Conservation (phyloP, 108 stramenopile genomes). For the Bacterosira constricta region DNA sequence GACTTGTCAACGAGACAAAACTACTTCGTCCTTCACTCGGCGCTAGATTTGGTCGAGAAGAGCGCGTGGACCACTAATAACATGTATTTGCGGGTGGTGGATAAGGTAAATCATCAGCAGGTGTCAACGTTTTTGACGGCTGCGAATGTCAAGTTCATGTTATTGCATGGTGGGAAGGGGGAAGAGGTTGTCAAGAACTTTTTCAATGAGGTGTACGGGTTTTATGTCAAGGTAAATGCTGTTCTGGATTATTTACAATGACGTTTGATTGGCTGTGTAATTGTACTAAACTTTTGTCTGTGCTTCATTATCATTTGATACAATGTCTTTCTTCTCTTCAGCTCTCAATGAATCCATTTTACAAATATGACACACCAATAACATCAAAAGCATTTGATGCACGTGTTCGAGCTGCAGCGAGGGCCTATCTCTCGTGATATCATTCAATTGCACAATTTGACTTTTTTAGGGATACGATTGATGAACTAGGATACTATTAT, state of each 20-base stretch:
- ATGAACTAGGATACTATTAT: too few relatives aligned
- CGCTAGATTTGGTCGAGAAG: constrained; percentile 93
- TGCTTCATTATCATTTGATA: background rate
- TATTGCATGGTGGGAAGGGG: constrained; percentile 84
- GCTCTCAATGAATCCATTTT: constrained; percentile 95
- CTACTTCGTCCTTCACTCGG: constrained; percentile 93
- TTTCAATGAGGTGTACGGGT: constrained; percentile 92
- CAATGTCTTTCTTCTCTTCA: constrained; percentile 14
- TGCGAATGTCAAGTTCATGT: constrained; percentile 90
- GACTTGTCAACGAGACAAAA: constrained; percentile 88
- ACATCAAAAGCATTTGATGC: constrained; percentile 84
- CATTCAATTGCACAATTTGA: too few relatives aligned
- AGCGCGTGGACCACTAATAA: constrained; percentile 82
- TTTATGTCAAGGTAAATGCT: constrained; percentile 89
- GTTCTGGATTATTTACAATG: background rate
- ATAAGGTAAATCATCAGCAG: constrained; percentile 94
- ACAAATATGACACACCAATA: constrained; percentile 91
- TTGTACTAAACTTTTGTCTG: too few relatives aligned
- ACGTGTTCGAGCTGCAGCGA: constrained; percentile 74
- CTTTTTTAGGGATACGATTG: too few relatives aligned
- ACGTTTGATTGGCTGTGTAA: too few relatives aligned
- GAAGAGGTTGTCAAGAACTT: constrained; percentile 90
- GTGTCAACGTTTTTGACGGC: constrained; percentile 93
- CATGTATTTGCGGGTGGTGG: constrained; percentile 92
- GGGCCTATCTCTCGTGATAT: constrained; percentile 63